phyloP scores from a whole-genome alignment of 257 asterid genomes.

The Solanum rostratum region DNA sequence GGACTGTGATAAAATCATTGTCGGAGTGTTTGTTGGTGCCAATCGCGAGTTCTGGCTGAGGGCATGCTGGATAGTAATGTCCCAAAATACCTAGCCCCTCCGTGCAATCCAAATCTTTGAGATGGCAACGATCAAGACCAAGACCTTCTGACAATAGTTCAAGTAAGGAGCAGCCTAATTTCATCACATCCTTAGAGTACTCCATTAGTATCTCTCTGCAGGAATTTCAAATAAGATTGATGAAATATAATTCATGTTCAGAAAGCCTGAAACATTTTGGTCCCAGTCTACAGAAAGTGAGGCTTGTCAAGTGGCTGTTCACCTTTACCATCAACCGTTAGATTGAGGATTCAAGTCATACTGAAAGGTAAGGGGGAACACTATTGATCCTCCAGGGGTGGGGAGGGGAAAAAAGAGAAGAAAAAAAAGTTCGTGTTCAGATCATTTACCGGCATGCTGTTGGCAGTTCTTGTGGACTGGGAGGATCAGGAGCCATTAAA shows the following conservation, averaged over 20 bases:
- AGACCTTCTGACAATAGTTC: slow-evolving; percentile 50
- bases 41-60: slow-evolving; percentile 49
- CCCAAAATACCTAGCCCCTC: slow-evolving; percentile 32
- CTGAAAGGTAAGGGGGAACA: background rate
- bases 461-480: slow-evolving; percentile 37
- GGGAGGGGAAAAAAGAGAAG: background rate
- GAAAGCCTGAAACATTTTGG: background rate
- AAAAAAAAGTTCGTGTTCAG: background rate
- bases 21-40: slow-evolving; percentile 51
- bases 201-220: slow-evolving; percentile 50
- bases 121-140: slow-evolving; percentile 30
- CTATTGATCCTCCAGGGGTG: background rate
- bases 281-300: background rate
- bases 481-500: slow-evolving; percentile 28
- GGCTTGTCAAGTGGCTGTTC: background rate
- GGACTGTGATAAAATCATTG: slow-evolving; percentile 43
- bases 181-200: slow-evolving; percentile 31
- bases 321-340: too few relatives aligned
- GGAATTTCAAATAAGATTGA: background rate
- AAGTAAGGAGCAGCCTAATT: slow-evolving; percentile 30
- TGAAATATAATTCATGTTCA: background rate
- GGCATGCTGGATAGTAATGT: slow-evolving; percentile 65
- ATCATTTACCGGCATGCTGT: slow-evolving; percentile 28
- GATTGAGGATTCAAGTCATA: too few relatives aligned
- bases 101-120: slow-evolving; percentile 33